Conservation (phyloP, 1,139 yeast species). For the Geotrichum fermentans region DNA sequence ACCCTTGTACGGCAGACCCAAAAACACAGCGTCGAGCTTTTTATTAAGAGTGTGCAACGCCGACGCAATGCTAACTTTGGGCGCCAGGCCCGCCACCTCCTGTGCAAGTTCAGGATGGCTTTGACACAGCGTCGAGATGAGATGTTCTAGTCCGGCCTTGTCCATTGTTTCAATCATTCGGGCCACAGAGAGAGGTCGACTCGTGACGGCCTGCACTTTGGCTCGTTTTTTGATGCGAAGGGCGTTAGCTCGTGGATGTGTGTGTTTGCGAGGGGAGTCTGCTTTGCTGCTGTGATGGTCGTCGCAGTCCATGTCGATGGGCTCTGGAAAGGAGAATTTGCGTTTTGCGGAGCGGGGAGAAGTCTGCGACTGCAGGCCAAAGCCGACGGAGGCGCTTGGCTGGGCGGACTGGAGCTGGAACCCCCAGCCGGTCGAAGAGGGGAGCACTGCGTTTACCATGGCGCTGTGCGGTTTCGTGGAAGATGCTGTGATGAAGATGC, state of each 20-base stretch:
- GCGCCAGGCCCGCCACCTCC: constrained; percentile 52
- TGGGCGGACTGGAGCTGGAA: constrained; percentile 14
- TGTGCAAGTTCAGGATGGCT: constrained; percentile 58
- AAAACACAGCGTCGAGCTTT: constrained; percentile 46
- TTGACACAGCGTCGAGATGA: constrained; percentile 51
- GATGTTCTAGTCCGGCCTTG: constrained; percentile 48
- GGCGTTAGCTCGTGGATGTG: background rate
- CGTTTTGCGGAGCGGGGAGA: background rate
- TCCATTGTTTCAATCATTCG: constrained; percentile 67
- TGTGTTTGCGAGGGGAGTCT: background rate
- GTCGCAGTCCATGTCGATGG: constrained; percentile 1
- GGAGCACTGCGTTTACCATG: constrained; percentile 19
- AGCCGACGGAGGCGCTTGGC: background rate
- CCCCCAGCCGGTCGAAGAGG: constrained; percentile 21
- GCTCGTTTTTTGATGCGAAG: constrained; percentile 10
- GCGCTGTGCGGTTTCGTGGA: background rate
- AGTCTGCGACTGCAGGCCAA: background rate
- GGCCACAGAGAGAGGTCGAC: constrained; percentile 49
- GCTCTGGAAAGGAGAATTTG: background rate
- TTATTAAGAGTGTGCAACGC: constrained; percentile 49
- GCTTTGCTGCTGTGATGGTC: background rate
- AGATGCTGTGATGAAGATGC: background rate
- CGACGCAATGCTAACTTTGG: constrained; percentile 52
- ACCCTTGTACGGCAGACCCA: constrained; percentile 68
- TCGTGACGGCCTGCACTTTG: constrained; percentile 21